These are phyloP conservation scores for Hericium erinaceus DNA, from an alignment of 768 basidiomycete genomes.

Conservation along the genomic window DNA sequence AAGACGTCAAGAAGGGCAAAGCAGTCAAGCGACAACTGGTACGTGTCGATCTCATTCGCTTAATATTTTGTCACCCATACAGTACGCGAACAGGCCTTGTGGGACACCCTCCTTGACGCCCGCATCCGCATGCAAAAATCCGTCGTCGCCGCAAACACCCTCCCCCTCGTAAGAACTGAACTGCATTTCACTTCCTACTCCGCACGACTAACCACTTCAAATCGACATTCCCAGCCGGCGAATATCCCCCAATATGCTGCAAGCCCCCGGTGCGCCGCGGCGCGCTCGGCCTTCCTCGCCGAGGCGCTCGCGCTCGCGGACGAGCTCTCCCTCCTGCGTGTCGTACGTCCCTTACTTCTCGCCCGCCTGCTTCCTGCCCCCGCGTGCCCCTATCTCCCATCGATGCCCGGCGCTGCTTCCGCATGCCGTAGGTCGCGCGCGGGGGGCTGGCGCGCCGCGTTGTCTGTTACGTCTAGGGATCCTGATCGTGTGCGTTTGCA, in stretches of 20 bases:
- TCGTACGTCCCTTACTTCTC: slow-evolving; percentile 32
- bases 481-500: slow-evolving; percentile 1
- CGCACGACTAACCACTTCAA: slow-evolving; percentile 8
- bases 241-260: slow-evolving; percentile 21
- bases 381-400: slow-evolving; percentile 10
- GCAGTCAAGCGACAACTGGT: slow-evolving; percentile 82
- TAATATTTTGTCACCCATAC: not conserved
- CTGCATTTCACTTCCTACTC: not conserved
- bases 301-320: slow-evolving; percentile 55
- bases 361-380: not conserved
- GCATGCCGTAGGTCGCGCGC: not conserved
- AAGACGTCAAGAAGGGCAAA: slow-evolving; percentile 73
- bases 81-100: slow-evolving; percentile 49
- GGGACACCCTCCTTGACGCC: slow-evolving; percentile 84
- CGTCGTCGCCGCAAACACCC: slow-evolving; percentile 48
- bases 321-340: slow-evolving; percentile 60
- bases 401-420: slow-evolving; percentile 12
- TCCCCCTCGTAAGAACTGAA: slow-evolving; percentile 56
- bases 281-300: slow-evolving; percentile 43
- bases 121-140: slow-evolving; percentile 89
- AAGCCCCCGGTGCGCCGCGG: slow-evolving; percentile 31
- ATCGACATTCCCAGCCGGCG: slow-evolving; percentile 24
- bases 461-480: not conserved
- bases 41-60: slow-evolving; percentile 20
- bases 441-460: not conserved